Base-by-base conservation (phyloP, 2,329 filamentous ascomycete genomes). In the Coniochaeta sp. region DNA sequence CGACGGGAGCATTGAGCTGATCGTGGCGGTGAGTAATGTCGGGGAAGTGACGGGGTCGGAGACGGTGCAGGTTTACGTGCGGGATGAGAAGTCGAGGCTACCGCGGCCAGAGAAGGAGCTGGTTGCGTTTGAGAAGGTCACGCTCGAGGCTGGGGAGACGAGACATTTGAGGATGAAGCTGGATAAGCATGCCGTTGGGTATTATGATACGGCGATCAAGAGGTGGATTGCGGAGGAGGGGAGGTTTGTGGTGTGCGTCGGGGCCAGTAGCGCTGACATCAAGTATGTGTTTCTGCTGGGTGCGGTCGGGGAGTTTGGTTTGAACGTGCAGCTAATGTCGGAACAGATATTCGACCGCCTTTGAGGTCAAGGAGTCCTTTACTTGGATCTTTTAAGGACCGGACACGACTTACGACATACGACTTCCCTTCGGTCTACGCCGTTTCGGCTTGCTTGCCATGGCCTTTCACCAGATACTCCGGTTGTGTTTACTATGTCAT, bases 31-130 rank as follows among this genome's bases (percentile, higher is more conserved):
- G 60, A 80, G 75, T 66, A 83, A 89, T 69, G 80, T 79, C 0
- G 88, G 88, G 3, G 64, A 68, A 0, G 71, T 81, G 0, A 74
- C 80, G 1, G 88, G 87, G 1, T 76, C 80, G 1, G 87, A 90
- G 69, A 86, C 83, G 38, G 82, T 90, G 8, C 88, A 91, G 72
- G 76, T 86, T 2, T 91, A 90, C 65, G 77, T 90, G 56, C 77
- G 79, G n/a, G 86, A 89, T 60, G 77, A 82, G 57, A 83, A 82
- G 69, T 85, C 85, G 1, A 76, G 80, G 11, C 75, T 90, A n/a
- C 82, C 82, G 0, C 76, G 88, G 24, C 88, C 88, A 0, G 82
- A 85, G 65, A 90, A 90, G 73, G 88, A 91, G 72, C 76, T 91
- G 1, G 85, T 86, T 36, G 87, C 85, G 0, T 91, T 90, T 67